Percentiles rank a stretch among this genome's conserved stretches.
Evolutionary conservation across 805 yeast species (phyloP).

Genomic region (Jamesozyma spencerorum): DNA sequence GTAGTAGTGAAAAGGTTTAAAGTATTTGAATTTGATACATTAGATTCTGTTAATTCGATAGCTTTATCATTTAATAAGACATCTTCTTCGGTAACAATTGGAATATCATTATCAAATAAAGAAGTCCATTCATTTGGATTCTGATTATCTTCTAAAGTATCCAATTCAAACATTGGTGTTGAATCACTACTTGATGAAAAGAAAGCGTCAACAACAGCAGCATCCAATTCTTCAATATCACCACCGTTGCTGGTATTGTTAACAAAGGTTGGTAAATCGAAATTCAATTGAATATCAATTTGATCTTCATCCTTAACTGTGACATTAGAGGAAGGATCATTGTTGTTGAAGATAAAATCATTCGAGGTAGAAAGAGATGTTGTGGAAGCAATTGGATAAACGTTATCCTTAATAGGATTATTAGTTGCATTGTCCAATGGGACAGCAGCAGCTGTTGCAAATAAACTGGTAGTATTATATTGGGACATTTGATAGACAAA

Average conservation of each 20-base stretch:
- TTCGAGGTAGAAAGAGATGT: constrained; percentile 10
- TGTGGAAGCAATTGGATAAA: not conserved
- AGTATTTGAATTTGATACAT: constrained; percentile 1
- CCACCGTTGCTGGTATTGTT: too few relatives aligned
- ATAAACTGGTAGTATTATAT: constrained; percentile 11
- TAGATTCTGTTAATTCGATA: constrained; percentile 12
- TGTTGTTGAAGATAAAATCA: constrained; percentile 17
- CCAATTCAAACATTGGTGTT: constrained; percentile 50
- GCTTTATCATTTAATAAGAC: constrained; percentile 19
- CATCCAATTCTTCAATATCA: constrained; percentile 32
- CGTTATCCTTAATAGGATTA: not conserved
- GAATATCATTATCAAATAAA: constrained; percentile 41
- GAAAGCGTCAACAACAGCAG: constrained; percentile 55
- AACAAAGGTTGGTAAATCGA: too few relatives aligned
- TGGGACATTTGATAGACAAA: constrained; percentile 10
- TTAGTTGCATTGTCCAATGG: not conserved
- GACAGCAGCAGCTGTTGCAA: constrained; percentile 6
- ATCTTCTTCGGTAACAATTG: constrained; percentile 32
- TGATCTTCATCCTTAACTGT: constrained; percentile 2
- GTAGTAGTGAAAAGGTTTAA: constrained; percentile 7
- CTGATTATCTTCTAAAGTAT: constrained; percentile 24
- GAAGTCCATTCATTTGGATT: constrained; percentile 46
- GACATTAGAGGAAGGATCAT: not conserved
- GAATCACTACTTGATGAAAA: constrained; percentile 37
- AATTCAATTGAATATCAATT: not conserved